A percentile compares a stretch with the other conserved stretches of the same genome.
Conservation (phyloP, 805 yeast species). For the Lipomyces yamanashiensis region DNA sequence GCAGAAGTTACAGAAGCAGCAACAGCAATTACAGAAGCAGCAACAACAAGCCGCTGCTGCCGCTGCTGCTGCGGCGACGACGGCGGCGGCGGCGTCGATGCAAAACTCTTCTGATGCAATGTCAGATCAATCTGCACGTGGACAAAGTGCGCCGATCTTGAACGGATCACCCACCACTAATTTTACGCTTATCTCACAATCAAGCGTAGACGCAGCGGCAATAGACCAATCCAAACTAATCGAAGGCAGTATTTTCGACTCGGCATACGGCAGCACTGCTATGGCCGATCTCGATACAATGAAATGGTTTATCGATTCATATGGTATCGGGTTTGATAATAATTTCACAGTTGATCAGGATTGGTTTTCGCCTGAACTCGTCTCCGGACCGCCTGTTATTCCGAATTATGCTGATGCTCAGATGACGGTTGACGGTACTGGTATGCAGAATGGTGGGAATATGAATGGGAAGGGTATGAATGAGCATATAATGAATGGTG, state of each 20-base stretch:
- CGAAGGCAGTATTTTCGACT: constrained; percentile 7
- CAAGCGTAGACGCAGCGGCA: not conserved
- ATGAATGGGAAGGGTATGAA: not conserved
- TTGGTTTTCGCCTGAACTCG: constrained; percentile 12
- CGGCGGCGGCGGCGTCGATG: not conserved
- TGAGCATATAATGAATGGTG: not conserved
- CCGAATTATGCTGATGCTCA: not conserved
- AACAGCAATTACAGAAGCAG: too few relatives aligned
- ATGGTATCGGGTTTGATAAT: constrained; percentile 32
- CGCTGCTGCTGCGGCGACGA: not conserved
- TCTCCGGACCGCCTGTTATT: constrained; percentile 3
- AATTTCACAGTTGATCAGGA: constrained; percentile 24
- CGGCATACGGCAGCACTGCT: constrained; percentile 13
- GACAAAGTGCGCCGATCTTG: not conserved
- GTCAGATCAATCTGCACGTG: not conserved
- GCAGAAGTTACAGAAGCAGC: not conserved
- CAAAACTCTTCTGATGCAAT: too few relatives aligned
- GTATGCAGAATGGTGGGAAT: too few relatives aligned
- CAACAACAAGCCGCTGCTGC: too few relatives aligned
- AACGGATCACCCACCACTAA: not conserved
- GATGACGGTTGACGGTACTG: not conserved
- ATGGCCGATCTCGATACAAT: constrained; percentile 21
- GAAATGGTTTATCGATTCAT: constrained; percentile 33
- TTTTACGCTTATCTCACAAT: not conserved
- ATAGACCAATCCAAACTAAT: not conserved